These are phyloP conservation scores for Phtheirospermum japonicum DNA, from an alignment of 257 asterid species.

Conservation along the genomic window DNA sequence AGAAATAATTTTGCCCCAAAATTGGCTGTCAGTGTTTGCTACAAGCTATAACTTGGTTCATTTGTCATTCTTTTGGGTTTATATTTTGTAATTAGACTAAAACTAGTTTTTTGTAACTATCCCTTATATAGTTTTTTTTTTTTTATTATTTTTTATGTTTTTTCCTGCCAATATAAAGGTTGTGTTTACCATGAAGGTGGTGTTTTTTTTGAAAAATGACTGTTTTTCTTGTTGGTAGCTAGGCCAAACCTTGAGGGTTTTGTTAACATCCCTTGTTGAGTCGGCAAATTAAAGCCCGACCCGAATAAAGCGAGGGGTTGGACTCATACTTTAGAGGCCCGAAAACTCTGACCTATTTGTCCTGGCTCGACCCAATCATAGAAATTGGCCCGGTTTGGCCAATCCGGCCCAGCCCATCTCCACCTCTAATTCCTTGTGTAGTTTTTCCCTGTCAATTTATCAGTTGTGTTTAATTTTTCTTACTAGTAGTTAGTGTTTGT, in stretches of 20 bases:
- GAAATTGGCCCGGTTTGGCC: no score
- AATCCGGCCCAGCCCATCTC: no score
- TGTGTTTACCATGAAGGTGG: not conserved
- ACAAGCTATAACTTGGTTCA: not conserved
- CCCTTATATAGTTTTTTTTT: not conserved
- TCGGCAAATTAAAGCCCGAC: not conserved
- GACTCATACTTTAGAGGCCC: no score
- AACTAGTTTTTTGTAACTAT: not conserved
- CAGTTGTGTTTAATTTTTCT: no score
- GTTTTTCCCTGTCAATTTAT: no score
- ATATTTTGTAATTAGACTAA: not conserved
- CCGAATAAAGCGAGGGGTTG: no score
- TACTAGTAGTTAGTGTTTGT: constrained; percentile 1
- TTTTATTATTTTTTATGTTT: not conserved
- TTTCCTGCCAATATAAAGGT: not conserved
- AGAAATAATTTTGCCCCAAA: not conserved
- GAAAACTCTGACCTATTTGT: no score
- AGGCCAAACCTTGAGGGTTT: not conserved
- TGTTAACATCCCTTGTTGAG: not conserved
- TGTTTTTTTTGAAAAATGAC: not conserved
- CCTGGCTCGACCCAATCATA: no score
- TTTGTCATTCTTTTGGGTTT: not conserved
- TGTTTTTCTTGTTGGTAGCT: not conserved
- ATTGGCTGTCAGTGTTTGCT: not conserved
- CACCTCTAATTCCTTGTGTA: no score